A percentile compares a stretch with the other conserved stretches of the same genome.
Evolutionary conservation across 306 rosid genomes (phyloP).

Genomic region (Cyamopsis tetragonoloba): DNA sequence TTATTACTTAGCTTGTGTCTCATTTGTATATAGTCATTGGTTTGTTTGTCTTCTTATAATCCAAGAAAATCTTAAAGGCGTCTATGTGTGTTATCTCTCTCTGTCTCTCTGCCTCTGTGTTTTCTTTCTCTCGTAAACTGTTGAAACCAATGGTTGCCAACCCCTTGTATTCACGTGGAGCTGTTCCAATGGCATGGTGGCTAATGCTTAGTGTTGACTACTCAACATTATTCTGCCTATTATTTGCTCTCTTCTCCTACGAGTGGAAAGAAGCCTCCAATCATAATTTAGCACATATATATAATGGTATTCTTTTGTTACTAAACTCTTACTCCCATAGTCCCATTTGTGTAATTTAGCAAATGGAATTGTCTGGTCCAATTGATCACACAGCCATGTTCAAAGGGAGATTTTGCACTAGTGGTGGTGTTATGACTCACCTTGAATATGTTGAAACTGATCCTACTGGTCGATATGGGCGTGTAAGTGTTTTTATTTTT

Average conservation of each 20-base stretch:
- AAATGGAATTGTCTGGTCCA: not conserved
- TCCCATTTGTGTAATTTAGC: no score
- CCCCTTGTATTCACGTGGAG: constrained; percentile 38
- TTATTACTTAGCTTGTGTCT: constrained; percentile 12
- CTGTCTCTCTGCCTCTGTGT: not conserved
- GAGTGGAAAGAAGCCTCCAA: constrained; percentile 61
- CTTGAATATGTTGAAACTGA: constrained; percentile 74
- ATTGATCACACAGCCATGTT: constrained; percentile 30
- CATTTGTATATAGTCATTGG: not conserved
- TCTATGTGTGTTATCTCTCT: constrained; percentile 9
- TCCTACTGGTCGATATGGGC: constrained; percentile 83
- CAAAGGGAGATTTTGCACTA: constrained; percentile 39
- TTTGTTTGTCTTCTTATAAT: constrained; percentile 26
- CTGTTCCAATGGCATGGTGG: constrained; percentile 58
- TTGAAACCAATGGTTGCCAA: constrained; percentile 45
- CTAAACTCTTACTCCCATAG: not conserved
- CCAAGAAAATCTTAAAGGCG: not conserved
- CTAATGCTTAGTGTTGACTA: constrained; percentile 59
- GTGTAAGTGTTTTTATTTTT: constrained; percentile 45
- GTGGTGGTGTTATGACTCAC: constrained; percentile 34
- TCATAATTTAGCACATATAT: constrained; percentile 39
- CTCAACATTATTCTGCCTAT: constrained; percentile 56
- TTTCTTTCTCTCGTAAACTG: not conserved
- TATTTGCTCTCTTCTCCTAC: constrained; percentile 48
- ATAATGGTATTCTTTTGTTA: not conserved